Percentiles rank a stretch among this genome's conserved stretches.
Conservation (phyloP, 768 basidiomycete genomes). For the Amanita jacksonii region DNA sequence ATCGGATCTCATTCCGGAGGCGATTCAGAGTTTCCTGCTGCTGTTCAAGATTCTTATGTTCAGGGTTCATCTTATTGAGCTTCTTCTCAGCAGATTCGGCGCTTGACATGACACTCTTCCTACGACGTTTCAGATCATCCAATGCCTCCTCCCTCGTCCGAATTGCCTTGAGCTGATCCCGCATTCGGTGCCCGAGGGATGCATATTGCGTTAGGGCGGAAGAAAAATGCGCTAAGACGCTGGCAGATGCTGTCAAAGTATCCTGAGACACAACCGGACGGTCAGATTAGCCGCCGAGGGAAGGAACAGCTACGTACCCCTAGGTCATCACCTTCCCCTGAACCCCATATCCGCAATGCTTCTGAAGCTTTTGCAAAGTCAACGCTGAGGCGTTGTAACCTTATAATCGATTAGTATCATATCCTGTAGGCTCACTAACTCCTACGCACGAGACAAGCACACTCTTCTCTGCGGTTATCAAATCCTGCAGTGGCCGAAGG, state of each 20-base stretch:
- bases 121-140: slow-evolving; percentile 63
- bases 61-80: slow-evolving; percentile 80
- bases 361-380: slow-evolving; percentile 67
- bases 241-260: slow-evolving; percentile 59
- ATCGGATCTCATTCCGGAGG: slow-evolving; percentile 67
- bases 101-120: slow-evolving; percentile 54
- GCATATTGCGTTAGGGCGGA: slow-evolving; percentile 62
- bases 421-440: neutral
- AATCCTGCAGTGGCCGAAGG: slow-evolving; percentile 71
- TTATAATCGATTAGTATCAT: no score
- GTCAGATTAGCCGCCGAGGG: slow-evolving; percentile 4
- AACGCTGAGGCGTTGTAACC: no score
- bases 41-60: slow-evolving; percentile 70
- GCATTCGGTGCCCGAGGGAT: slow-evolving; percentile 56
- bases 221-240: slow-evolving; percentile 58
- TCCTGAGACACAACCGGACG: slow-evolving; percentile 40
- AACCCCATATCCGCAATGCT: slow-evolving; percentile 62
- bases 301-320: slow-evolving; percentile 34
- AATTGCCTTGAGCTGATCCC: slow-evolving; percentile 72
- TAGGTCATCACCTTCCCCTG: slow-evolving; percentile 77
- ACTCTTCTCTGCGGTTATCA: slow-evolving; percentile 83
- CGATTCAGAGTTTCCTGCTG: slow-evolving; percentile 68
- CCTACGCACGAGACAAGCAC: slow-evolving; percentile 55
- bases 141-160: slow-evolving; percentile 78
- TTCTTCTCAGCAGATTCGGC: slow-evolving; percentile 85